A percentile compares a stretch with the other conserved stretches of the same genome.
phyloP scores from a whole-genome alignment of 495 filamentous ascomycete species.

The Tetracladium marchalianum region DNA sequence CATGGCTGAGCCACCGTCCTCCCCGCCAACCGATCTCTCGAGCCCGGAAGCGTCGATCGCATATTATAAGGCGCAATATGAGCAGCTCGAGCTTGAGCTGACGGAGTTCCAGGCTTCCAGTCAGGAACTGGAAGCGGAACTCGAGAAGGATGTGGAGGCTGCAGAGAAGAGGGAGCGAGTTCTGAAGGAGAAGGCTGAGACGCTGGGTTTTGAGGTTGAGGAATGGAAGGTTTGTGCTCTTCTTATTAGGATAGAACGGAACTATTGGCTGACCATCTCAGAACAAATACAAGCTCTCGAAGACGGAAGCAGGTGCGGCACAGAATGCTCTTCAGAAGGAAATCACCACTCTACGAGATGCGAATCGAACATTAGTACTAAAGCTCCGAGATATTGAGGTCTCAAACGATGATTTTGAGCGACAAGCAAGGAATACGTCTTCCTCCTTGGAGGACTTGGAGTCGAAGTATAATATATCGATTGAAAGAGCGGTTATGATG shows the following conservation, averaged over 20 bases:
- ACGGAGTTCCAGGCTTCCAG: conserved; percentile 91
- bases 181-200: conserved; percentile 78
- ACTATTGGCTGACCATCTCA: conserved; percentile 29
- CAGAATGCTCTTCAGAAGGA: conserved; percentile 91
- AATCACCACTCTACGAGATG: conserved; percentile 79
- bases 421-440: conserved; percentile 85
- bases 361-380: conserved; percentile 70
- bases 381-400: conserved; percentile 91
- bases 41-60: conserved; percentile 62
- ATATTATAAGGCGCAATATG: conserved; percentile 95
- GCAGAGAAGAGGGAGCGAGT: conserved; percentile 86
- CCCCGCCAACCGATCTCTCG: conserved; percentile 46
- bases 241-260: neutral
- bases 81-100: conserved; percentile 82
- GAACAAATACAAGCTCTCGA: conserved; percentile 95
- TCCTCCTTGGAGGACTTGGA: conserved; percentile 95
- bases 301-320: conserved; percentile 69
- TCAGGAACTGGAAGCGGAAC: conserved; percentile 84
- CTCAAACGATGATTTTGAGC: conserved; percentile 95
- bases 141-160: conserved; percentile 93
- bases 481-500: conserved; percentile 84
- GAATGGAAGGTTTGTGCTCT: conserved; percentile 82
- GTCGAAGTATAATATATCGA: conserved; percentile 89
- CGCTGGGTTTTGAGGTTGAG: conserved; percentile 76
- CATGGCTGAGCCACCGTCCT: conserved; percentile 57